Evolutionary conservation across 2,329 filamentous ascomycete species (phyloP).

Genomic region (Fusarium continuum): DNA sequence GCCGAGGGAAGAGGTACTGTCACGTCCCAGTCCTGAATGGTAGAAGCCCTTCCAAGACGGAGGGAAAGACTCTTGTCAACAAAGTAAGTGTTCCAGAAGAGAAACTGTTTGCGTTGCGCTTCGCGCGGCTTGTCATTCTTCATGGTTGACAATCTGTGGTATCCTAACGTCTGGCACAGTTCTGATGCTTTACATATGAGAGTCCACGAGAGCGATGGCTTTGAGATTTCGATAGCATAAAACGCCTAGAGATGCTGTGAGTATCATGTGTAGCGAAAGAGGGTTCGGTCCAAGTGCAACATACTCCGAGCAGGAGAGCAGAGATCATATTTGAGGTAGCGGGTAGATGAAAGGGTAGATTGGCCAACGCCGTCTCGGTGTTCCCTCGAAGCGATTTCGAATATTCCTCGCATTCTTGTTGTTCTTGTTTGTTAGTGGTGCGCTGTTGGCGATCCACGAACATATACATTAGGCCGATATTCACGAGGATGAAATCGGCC

Average conservation of each 20-base stretch:
- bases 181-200: conserved; percentile 47
- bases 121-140: conserved; percentile 35
- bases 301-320: conserved; percentile 40
- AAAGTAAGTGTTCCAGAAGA: conserved; percentile 68
- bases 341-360: conserved; percentile 46
- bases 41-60: conserved; percentile 61
- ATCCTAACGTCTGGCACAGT: conserved; percentile 46
- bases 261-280: neutral
- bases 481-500: conserved; percentile 48
- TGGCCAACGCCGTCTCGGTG: conserved; percentile 46
- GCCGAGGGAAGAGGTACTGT: conserved; percentile 50
- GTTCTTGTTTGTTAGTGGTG: conserved; percentile 22
- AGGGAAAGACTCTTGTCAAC: conserved; percentile 65
- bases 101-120: conserved; percentile 39
- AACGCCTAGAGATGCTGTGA: conserved; percentile 39
- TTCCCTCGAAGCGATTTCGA: conserved; percentile 42
- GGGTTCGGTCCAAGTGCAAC: neutral
- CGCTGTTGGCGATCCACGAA: conserved; percentile 40
- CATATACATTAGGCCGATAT: conserved; percentile 46
- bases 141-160: conserved; percentile 42
- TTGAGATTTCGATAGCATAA: conserved; percentile 47
- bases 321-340: conserved; percentile 43
- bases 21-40: conserved; percentile 67
- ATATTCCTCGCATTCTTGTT: conserved; percentile 39
- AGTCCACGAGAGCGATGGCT: conserved; percentile 46